Percentiles rank a stretch among this genome's conserved stretches.
Conservation (phyloP, 2,329 filamentous ascomycete species). For the Colletotrichum agaves region DNA sequence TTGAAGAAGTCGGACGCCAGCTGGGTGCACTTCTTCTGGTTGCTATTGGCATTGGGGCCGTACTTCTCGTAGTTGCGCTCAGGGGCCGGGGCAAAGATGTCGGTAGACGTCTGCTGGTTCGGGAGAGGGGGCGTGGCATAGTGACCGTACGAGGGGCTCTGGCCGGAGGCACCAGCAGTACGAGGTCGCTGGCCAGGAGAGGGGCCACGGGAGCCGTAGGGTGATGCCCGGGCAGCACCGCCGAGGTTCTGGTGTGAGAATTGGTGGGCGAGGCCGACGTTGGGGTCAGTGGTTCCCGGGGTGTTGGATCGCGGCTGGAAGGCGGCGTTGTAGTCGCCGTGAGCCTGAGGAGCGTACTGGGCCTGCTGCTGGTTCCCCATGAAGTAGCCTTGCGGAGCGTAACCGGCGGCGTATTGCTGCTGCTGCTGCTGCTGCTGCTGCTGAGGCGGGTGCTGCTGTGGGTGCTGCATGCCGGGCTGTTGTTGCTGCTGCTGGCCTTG, state of each 20-base stretch:
- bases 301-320: constrained; percentile 67
- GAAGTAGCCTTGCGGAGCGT: constrained; percentile 67
- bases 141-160: constrained; percentile 69
- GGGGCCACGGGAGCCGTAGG: constrained; percentile 74
- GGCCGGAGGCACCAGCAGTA: constrained; percentile 78
- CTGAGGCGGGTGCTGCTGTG: constrained; percentile 35
- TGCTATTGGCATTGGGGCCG: constrained; percentile 71
- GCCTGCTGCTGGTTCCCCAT: constrained; percentile 67
- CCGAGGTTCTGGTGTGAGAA: constrained; percentile 97
- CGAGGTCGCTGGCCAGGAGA: constrained; percentile 82
- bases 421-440: constrained; percentile 59
- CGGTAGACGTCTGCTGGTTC: constrained; percentile 65
- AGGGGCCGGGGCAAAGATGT: constrained; percentile 81
- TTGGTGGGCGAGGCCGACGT: constrained; percentile 92
- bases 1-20: constrained; percentile 94
- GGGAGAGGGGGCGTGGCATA: constrained; percentile 79
- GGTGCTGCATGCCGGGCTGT: constrained; percentile 44
- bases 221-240: constrained; percentile 73
- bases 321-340: constrained; percentile 56
- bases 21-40: constrained; percentile 76
- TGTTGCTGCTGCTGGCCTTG: constrained; percentile 50
- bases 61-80: constrained; percentile 89
- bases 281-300: constrained; percentile 79
- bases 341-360: constrained; percentile 53
- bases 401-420: constrained; percentile 59